A percentile compares a stretch with the other conserved stretches of the same genome.
phyloP scores from a whole-genome alignment of 108 stramenopile species.

The Nitzschia putrida region DNA sequence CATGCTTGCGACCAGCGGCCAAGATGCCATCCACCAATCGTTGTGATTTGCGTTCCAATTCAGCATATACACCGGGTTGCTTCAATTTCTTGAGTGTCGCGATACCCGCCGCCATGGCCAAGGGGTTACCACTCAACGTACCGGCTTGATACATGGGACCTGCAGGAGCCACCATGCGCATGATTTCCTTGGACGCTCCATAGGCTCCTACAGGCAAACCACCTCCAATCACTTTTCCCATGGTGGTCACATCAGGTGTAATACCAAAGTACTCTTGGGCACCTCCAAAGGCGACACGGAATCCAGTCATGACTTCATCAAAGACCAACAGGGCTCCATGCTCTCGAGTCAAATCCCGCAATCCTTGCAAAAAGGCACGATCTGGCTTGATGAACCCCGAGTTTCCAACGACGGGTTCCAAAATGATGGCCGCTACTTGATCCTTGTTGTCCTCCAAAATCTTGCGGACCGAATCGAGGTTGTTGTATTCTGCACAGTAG shows the following conservation, averaged over 20 bases:
- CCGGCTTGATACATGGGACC: conserved; percentile 99
- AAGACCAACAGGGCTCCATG: conserved; percentile 94
- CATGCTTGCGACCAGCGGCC: conserved; percentile 82
- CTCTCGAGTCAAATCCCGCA: conserved; percentile 84
- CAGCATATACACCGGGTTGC: conserved; percentile 84
- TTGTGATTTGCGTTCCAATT: conserved; percentile 90
- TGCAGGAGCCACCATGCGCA: conserved; percentile 95
- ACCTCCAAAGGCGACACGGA: conserved; percentile 96
- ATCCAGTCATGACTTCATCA: conserved; percentile 99
- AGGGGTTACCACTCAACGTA: conserved; percentile 94
- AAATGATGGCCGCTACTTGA: conserved; percentile 93
- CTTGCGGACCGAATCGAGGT: conserved; percentile 88
- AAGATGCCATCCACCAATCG: conserved; percentile 89
- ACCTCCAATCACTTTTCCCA: conserved; percentile 99
- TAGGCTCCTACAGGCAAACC: conserved; percentile 97
- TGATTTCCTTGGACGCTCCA: conserved; percentile 96
- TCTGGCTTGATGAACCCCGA: conserved; percentile 98
- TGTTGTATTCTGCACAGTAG: conserved; percentile 96
- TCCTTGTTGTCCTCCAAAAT: conserved; percentile 89
- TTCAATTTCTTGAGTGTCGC: conserved; percentile 94
- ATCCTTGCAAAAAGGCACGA: conserved; percentile 91
- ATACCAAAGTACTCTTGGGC: conserved; percentile 96
- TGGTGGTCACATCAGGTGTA: conserved; percentile 97
- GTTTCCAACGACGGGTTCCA: conserved; percentile 98
- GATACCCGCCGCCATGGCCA: conserved; percentile 98